Base-by-base conservation (phyloP, 2,329 filamentous ascomycete genomes). In the Penicillium frequentans region DNA sequence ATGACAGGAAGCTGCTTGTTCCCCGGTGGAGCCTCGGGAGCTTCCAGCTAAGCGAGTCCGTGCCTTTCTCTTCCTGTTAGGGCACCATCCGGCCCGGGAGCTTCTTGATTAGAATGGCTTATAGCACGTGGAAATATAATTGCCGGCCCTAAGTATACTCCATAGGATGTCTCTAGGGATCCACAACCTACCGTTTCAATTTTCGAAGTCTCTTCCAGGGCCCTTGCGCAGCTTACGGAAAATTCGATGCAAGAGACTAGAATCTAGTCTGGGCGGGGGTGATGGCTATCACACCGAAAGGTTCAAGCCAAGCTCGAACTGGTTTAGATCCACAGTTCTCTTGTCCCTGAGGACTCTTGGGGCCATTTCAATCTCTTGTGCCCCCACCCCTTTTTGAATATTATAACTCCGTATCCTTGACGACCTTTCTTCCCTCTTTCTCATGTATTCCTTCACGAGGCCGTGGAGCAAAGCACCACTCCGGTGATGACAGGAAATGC, bases 1-100 rank as follows among this genome's bases (percentile, higher is more conserved):
- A 51, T 49, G 59, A 61, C 51, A 56, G 59, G 59, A 58, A 61
- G 59, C 56, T 58, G 53, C 50, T 55, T 50, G 31, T 49, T 26
- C n/a, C 54, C 24, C 23, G 50, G 55, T 57, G 55, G 55, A 57
- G 27, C 45, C 50, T n/a, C 43, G 46, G 44, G 44, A 53, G 55
- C 49, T 52, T 33, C 39, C 52, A 48, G 33, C 46, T 49, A 57
- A 57, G 55, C 55, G 55, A 54, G 50, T 53, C 49, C 49, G 49
- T 50, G 48, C 48, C 47, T 49, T 29, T 37, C 8, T 39, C 16
- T n/a, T n/a, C 16, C 14, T 8, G 14, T n/a, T n/a, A 19, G 35
- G 35, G n/a, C 44, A 27, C 44, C 44, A 29, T 27, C 21, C 44
- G 45, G 45, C 10, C 27, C 45, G 45, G 45, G 27, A 46, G 42